phyloP scores from a whole-genome alignment of 495 filamentous ascomycete species.

The Poronia punctata region DNA sequence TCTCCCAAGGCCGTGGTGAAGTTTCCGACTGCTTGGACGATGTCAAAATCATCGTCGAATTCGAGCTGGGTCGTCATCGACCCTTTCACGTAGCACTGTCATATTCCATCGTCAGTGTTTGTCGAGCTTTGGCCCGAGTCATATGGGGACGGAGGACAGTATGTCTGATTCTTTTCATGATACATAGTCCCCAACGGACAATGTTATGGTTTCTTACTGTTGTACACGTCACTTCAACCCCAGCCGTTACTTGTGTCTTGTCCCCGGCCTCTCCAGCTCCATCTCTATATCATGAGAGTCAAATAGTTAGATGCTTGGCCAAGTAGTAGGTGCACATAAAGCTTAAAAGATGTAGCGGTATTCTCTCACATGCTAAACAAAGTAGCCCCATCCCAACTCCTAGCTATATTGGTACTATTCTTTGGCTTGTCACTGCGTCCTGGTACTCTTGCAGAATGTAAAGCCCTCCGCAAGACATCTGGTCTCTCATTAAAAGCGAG shows the following conservation, averaged over 20 bases:
- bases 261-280: background rate
- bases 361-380: conserved; percentile 26
- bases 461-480: no score
- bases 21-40: conserved; percentile 27
- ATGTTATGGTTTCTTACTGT: no score
- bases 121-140: no score
- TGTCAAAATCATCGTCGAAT: conserved; percentile 33
- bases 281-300: conserved; percentile 7
- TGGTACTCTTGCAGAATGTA: background rate
- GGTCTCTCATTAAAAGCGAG: no score
- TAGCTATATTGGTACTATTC: conserved; percentile 33
- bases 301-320: no score
- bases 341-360: background rate
- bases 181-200: no score
- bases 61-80: conserved; percentile 33
- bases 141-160: no score
- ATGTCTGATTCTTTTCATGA: no score
- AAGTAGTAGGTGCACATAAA: no score
- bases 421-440: conserved; percentile 15
- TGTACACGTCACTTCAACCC: conserved; percentile 38
- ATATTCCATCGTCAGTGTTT: no score
- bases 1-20: conserved; percentile 20
- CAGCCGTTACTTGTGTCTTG: conserved; percentile 8
- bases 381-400: conserved; percentile 32
- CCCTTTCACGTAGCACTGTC: conserved; percentile 50